Evolutionary conservation across 2,329 filamentous ascomycete species (phyloP), one percentile per base, ranked within the genome.

Genomic region (Colletotrichum sidae): DNA sequence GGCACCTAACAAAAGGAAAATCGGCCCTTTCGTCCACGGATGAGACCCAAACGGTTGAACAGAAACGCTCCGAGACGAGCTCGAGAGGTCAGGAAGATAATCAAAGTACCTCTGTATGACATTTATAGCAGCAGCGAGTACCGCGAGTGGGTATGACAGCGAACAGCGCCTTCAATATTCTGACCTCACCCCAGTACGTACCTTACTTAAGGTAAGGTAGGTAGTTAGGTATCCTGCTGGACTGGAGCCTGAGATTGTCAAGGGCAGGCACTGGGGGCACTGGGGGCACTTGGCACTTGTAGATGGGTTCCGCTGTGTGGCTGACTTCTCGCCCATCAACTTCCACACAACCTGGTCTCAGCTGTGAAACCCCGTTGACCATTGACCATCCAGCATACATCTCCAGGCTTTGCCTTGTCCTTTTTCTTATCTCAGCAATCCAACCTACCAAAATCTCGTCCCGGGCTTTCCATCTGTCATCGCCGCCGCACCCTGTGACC

Each of bases 401-500:
- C 65, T 60, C 11, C 44, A 55, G 39, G 34, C 34, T 39, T 33
- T 45, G 25, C 25, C 25, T 25, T 25, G 25, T 25, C 25, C 25
- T 44, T 55, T 65, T 62, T 62, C 63, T 66, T 66, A 66, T 66
- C 63, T 66, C 47, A 65, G 52, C 47, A 61, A 52, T 25, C 15
- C 35, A 53, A 63, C 58, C 58, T 50, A 44, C 52, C 17, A n/a
- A 51, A 45, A 54, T 52, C 61, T 56, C 61, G 61, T 66, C 45
- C 55, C 39, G 25, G 25, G 25, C 25, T 25, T 25, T 35, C 41
- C 62, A 38, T 55, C 61, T 65, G 56, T 66, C 62, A 63, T 66
- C 58, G 63, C 63, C 55, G 55, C 55, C 44, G 60, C 47, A 66
- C 58, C 63, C 15, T 65, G 61, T 65, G 61, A 67, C 61, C 65